Percentiles rank a stretch among this genome's conserved stretches.
Evolutionary conservation across 352 stramenopile genomes (phyloP).

Genomic region (Globisporangium solare): DNA sequence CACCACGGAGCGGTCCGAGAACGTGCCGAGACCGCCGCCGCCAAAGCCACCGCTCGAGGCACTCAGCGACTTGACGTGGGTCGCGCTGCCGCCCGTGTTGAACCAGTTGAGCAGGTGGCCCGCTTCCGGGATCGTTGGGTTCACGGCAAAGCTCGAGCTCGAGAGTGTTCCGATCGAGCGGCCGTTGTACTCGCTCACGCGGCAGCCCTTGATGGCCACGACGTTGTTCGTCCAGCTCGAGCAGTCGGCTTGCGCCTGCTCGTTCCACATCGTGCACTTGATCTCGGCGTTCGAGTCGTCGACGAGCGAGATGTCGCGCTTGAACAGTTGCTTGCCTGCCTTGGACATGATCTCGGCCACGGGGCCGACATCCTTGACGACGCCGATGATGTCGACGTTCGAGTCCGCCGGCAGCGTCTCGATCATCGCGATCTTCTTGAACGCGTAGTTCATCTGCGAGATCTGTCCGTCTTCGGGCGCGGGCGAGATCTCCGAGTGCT

Average conservation of each 20-base stretch:
- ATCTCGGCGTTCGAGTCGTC: constrained; percentile 96
- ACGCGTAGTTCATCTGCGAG: constrained; percentile 88
- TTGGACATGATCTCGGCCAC: constrained; percentile 93
- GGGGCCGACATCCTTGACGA: constrained; percentile 93
- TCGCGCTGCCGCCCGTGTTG: constrained; percentile 59
- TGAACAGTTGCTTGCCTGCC: constrained; percentile 93
- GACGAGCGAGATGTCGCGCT: constrained; percentile 95
- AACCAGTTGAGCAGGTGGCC: constrained; percentile 85
- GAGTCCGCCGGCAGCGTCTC: constrained; percentile 82
- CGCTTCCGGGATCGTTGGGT: constrained; percentile 85
- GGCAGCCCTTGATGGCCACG: constrained; percentile 93
- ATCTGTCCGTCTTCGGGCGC: constrained; percentile 89
- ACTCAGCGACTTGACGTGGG: constrained; percentile 77
- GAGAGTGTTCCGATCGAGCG: constrained; percentile 86
- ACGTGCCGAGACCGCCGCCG: constrained; percentile 68
- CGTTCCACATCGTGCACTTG: constrained; percentile 96
- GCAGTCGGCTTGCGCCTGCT: constrained; percentile 80
- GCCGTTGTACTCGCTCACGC: constrained; percentile 93
- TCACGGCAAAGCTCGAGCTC: constrained; percentile 78
- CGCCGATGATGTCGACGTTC: constrained; percentile 94
- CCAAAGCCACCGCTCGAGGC: constrained; percentile 66
- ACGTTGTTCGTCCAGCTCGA: constrained; percentile 89
- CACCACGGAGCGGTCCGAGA: constrained; percentile 87
- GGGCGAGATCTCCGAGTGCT: constrained; percentile 92
- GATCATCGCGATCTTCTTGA: constrained; percentile 93